Conservation (phyloP, 352 stramenopile species). For the Pythium brachiatum region DNA sequence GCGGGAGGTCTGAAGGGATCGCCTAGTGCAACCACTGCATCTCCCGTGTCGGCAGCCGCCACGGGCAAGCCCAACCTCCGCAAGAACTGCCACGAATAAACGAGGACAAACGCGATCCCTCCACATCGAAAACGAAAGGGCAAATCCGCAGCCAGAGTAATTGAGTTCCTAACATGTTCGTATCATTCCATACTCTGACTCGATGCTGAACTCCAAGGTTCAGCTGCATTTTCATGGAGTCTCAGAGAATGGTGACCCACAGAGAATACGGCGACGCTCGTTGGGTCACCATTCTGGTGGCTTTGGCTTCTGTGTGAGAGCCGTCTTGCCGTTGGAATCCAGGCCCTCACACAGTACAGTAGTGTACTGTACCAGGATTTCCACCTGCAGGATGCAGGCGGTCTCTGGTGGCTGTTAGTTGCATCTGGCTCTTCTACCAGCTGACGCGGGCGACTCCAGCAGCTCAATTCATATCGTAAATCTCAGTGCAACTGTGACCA, state of each 20-base stretch:
- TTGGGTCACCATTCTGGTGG: no score
- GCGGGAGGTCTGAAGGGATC: background rate
- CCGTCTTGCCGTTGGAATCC: background rate
- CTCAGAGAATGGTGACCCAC: no score
- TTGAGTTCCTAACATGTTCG: background rate
- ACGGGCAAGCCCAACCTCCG: background rate
- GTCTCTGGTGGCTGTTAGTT: background rate
- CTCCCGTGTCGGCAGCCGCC: background rate
- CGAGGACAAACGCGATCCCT: no score
- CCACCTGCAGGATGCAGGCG: background rate
- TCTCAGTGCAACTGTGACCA: background rate
- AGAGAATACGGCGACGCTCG: no score
- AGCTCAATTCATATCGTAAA: background rate
- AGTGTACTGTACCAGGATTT: no score
- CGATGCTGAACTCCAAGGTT: background rate
- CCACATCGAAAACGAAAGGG: no score
- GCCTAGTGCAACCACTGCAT: background rate
- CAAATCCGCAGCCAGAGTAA: no score
- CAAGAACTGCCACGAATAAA: slow-evolving; percentile 1
- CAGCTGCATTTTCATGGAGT: no score
- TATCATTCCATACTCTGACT: background rate
- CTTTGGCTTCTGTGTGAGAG: background rate
- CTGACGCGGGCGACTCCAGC: no score
- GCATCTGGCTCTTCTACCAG: background rate
- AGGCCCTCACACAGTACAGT: no score